Evolutionary conservation across 129 eudicot species (phyloP), one percentile per base, ranked within the genome.

Genomic region (Artemisia annua): DNA sequence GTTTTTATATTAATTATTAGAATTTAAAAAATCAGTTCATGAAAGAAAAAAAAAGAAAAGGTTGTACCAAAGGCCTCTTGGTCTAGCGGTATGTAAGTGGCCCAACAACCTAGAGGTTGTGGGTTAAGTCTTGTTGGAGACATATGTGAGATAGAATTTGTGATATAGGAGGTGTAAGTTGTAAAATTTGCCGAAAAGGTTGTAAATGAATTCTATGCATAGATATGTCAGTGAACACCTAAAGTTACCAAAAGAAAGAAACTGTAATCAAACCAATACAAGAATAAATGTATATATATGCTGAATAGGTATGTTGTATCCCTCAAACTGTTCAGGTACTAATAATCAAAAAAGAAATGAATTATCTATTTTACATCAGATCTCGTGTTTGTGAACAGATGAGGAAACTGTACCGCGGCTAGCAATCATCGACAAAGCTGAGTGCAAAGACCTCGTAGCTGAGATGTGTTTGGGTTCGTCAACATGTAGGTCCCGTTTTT

Each of bases 371-470:
- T 3, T 13, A 24, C 32, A 69, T 64, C 72, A 72, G 18, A 78
- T 46, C 14, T 52, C n/a, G 58, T 53, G 32, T 44, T 48, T 15
- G 60, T 63, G 63, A 62, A 26, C 58, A 70, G 30, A 64, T n/a
- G 28, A 20, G 43, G 18, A 0, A n/a, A 18, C 32, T 66, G 66
- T 75, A 54, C 72, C 14, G 22, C 71, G n/a, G 69, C 50, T 74
- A 74, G 20, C 19, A 43, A 77, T 82, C 82, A 87, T 70, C 91
- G 55, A 78, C 98, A 89, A 57, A 92, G 88, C 84, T 92, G 89
- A 52, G 80, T 59, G 48, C 96, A 92, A 20, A 92, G 85, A 55
- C 92, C 83, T 59, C 76, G 90, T 24, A 92, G 82, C 81, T 78
- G 92, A 24, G 96, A 81, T 0, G 86, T 24, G 14, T 82, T 83